Conservation (phyloP, 116 monocot species). For the Dioscorea cayenensis region DNA sequence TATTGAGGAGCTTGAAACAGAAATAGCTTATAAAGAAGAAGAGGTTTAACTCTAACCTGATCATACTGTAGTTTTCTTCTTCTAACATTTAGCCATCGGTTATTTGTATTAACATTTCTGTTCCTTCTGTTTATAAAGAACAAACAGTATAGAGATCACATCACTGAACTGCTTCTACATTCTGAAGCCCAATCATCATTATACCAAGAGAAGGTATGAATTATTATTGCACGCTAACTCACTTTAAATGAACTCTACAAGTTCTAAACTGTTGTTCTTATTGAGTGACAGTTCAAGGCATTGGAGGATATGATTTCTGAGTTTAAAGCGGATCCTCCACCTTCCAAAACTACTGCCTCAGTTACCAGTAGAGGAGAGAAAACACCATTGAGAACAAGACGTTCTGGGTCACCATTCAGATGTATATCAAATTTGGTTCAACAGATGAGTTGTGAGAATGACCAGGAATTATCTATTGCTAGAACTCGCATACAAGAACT, state of each 20-base stretch:
- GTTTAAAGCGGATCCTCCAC: slow-evolving; percentile 16
- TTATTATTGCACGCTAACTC: neutral
- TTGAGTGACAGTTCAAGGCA: slow-evolving; percentile 45
- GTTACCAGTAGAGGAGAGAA: slow-evolving; percentile 30
- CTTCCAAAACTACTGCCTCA: slow-evolving; percentile 10
- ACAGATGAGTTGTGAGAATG: slow-evolving; percentile 64
- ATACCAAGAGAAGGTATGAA: slow-evolving; percentile 61
- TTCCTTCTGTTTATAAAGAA: slow-evolving; percentile 27
- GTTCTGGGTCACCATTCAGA: slow-evolving; percentile 71
- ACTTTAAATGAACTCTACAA: neutral
- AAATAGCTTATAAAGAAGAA: slow-evolving; percentile 31
- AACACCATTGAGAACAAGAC: slow-evolving; percentile 31
- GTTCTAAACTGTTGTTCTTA: neutral
- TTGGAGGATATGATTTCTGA: slow-evolving; percentile 48
- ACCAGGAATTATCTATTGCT: slow-evolving; percentile 49
- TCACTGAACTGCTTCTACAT: slow-evolving; percentile 62
- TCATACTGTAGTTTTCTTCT: neutral
- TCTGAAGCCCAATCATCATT: slow-evolving; percentile 73
- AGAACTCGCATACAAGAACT: slow-evolving; percentile 48
- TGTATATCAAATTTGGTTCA: slow-evolving; percentile 68
- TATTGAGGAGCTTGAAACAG: slow-evolving; percentile 44
- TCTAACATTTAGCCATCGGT: neutral
- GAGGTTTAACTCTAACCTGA: slow-evolving; percentile 28
- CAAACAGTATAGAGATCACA: slow-evolving; percentile 46
- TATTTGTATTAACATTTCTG: neutral